Conservation (phyloP, 1,139 yeast genomes). For the Geotrichum cucujoidarum region DNA sequence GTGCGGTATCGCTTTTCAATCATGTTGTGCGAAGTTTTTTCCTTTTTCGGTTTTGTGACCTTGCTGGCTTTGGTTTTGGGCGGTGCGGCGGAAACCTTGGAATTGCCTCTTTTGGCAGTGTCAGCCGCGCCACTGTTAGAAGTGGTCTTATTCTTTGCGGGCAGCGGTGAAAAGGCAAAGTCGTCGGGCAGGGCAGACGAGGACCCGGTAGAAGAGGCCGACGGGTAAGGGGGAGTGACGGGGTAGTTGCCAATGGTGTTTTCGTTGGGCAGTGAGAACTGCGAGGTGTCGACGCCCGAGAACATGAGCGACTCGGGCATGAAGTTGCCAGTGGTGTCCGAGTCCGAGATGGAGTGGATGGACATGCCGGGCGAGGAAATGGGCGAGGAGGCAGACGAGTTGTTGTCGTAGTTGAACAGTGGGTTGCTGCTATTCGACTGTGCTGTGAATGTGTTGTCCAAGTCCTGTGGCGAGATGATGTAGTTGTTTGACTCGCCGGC, state of each 20-base stretch:
- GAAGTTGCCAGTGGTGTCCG: slow-evolving; percentile 10
- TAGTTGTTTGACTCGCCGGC: background rate
- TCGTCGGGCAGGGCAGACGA: slow-evolving; percentile 27
- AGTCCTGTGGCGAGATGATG: slow-evolving; percentile 3
- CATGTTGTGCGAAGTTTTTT: slow-evolving; percentile 67
- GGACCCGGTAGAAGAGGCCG: slow-evolving; percentile 2
- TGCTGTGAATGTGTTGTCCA: background rate
- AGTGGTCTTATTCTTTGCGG: background rate
- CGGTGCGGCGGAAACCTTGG: background rate
- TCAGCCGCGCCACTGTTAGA: background rate
- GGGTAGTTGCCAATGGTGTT: slow-evolving; percentile 11
- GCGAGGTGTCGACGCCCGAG: slow-evolving; percentile 1
- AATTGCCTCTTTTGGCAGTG: background rate
- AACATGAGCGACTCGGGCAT: background rate
- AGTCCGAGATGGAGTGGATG: slow-evolving; percentile 13
- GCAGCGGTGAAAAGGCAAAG: too few relatives aligned
- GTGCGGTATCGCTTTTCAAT: slow-evolving; percentile 77
- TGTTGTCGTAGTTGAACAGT: background rate
- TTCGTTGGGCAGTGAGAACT: background rate
- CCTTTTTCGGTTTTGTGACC: slow-evolving; percentile 39
- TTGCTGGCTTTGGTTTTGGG: slow-evolving; percentile 22
- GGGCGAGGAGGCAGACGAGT: slow-evolving; percentile 13
- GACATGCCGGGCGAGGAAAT: slow-evolving; percentile 14
- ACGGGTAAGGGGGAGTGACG: slow-evolving; percentile 19
- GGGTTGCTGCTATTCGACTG: slow-evolving; percentile 3